Conservation (phyloP, 345 rosid genomes). For the Ricinus communis region DNA sequence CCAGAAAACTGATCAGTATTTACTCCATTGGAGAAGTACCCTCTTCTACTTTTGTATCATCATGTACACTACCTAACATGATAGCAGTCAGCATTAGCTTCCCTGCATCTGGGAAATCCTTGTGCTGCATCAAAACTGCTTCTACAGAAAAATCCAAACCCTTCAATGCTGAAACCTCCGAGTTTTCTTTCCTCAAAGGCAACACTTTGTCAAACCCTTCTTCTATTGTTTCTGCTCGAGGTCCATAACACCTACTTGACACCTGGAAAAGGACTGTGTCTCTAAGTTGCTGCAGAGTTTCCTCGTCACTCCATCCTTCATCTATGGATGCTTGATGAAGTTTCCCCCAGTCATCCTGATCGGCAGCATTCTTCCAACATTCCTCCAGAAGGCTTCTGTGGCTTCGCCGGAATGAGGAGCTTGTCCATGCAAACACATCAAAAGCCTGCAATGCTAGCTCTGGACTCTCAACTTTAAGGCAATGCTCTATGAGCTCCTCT, state of each 20-base stretch:
- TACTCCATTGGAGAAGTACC: constrained; percentile 36
- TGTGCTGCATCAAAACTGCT: constrained; percentile 78
- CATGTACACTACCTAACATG: constrained; percentile 58
- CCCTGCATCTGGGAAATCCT: constrained; percentile 78
- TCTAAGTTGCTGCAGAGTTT: constrained; percentile 60
- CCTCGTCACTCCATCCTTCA: constrained; percentile 92
- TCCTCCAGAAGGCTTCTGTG: constrained; percentile 69
- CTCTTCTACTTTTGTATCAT: constrained; percentile 25
- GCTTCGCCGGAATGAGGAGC: constrained; percentile 70
- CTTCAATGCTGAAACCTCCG: constrained; percentile 28
- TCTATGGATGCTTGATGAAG: constrained; percentile 53
- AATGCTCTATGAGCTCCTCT: constrained; percentile 67
- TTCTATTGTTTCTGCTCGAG: constrained; percentile 55
- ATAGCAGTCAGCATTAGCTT: constrained; percentile 81
- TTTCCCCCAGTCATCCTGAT: constrained; percentile 76
- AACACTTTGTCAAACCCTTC: constrained; percentile 67
- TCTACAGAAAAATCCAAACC: constrained; percentile 57
- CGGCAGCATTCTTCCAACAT: constrained; percentile 87
- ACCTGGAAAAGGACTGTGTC: constrained; percentile 75
- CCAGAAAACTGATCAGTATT: not conserved
- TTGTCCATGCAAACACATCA: constrained; percentile 87
- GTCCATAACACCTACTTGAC: constrained; percentile 68
- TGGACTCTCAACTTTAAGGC: constrained; percentile 52
- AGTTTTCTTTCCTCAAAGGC: constrained; percentile 57
- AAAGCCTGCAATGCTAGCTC: constrained; percentile 63